These are phyloP conservation scores for Massarina eburnea DNA, from an alignment of 2,329 filamentous ascomycete genomes.

Conservation along the genomic window DNA sequence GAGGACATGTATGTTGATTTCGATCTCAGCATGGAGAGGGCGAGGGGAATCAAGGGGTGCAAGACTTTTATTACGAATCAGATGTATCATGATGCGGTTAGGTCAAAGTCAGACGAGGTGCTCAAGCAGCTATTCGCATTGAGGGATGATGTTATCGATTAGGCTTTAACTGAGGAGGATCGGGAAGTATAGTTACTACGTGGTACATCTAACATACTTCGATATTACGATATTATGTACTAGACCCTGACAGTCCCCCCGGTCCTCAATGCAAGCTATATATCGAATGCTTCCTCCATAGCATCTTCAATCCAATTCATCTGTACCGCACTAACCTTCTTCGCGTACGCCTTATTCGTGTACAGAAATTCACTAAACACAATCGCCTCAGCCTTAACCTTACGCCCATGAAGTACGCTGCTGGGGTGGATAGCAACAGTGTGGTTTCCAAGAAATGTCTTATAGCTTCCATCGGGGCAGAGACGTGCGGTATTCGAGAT, in stretches of 20 bases:
- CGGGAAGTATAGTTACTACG: no score
- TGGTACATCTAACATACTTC: no score
- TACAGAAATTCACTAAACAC: slow-evolving; percentile 68
- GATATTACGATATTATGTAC: no score
- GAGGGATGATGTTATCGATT: slow-evolving; percentile 69
- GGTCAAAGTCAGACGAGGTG: slow-evolving; percentile 73
- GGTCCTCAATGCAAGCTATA: no score
- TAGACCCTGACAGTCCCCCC: no score
- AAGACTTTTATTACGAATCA: slow-evolving; percentile 84
- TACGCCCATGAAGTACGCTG: slow-evolving; percentile 59
- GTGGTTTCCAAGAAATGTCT: slow-evolving; percentile 63
- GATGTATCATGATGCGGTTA: slow-evolving; percentile 83
- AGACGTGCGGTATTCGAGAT: slow-evolving; percentile 62
- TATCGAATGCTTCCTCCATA: slow-evolving; percentile 21
- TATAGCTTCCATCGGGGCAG: slow-evolving; percentile 63
- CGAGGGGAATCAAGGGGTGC: slow-evolving; percentile 70
- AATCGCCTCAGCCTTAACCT: slow-evolving; percentile 64
- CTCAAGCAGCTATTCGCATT: slow-evolving; percentile 74
- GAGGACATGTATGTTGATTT: slow-evolving; percentile 95
- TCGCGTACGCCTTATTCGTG: slow-evolving; percentile 64
- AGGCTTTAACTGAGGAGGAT: no score
- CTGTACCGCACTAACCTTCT: slow-evolving; percentile 63
- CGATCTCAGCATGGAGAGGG: slow-evolving; percentile 72
- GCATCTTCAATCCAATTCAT: slow-evolving; percentile 63
- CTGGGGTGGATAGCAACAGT: slow-evolving; percentile 64